Evolutionary conservation across 2,329 filamentous ascomycete species (phyloP).

Genomic region (Dothistroma pini): DNA sequence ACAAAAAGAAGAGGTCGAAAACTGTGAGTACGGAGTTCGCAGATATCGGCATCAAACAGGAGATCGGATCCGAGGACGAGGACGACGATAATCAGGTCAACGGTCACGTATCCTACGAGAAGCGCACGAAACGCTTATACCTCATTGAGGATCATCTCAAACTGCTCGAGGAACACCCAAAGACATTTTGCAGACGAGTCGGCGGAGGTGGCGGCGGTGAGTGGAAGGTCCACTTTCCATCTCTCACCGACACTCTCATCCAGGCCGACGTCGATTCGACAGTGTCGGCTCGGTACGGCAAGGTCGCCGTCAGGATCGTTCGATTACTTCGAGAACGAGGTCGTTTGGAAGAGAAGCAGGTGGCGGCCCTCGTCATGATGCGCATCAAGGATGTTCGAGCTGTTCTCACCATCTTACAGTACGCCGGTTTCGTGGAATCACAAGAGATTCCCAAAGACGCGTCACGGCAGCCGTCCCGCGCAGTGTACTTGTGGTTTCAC

Average conservation of each 20-base stretch:
- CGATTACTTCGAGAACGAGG: slow-evolving; percentile 82
- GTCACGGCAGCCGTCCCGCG: slow-evolving; percentile 73
- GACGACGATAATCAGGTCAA: slow-evolving; percentile 24
- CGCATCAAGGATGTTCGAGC: slow-evolving; percentile 80
- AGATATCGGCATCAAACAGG: slow-evolving; percentile 31
- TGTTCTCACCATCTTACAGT: slow-evolving; percentile 80
- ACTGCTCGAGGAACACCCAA: slow-evolving; percentile 65
- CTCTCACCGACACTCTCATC: slow-evolving; percentile 65
- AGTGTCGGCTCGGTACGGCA: slow-evolving; percentile 72
- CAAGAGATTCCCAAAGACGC: slow-evolving; percentile 93
- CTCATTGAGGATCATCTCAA: slow-evolving; percentile 70
- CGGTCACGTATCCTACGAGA: slow-evolving; percentile 31
- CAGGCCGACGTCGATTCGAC: slow-evolving; percentile 78
- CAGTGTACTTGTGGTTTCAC: slow-evolving; percentile 89
- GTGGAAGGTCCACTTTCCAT: slow-evolving; percentile 82
- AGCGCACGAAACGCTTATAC: slow-evolving; percentile 45
- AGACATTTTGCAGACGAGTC: slow-evolving; percentile 65
- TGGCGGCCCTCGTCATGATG: slow-evolving; percentile 77
- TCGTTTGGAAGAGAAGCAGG: slow-evolving; percentile 89
- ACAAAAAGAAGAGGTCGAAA: slow-evolving; percentile 26
- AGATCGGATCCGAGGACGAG: slow-evolving; percentile 19
- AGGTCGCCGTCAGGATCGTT: slow-evolving; percentile 73
- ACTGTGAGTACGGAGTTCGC: slow-evolving; percentile 23
- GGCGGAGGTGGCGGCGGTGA: slow-evolving; percentile 60
- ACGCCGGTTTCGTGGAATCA: slow-evolving; percentile 80